A percentile compares a stretch with the other conserved stretches of the same genome.
Conservation (phyloP, 2,329 filamentous ascomycete species). For the Pseudogymnoascus sp. region DNA sequence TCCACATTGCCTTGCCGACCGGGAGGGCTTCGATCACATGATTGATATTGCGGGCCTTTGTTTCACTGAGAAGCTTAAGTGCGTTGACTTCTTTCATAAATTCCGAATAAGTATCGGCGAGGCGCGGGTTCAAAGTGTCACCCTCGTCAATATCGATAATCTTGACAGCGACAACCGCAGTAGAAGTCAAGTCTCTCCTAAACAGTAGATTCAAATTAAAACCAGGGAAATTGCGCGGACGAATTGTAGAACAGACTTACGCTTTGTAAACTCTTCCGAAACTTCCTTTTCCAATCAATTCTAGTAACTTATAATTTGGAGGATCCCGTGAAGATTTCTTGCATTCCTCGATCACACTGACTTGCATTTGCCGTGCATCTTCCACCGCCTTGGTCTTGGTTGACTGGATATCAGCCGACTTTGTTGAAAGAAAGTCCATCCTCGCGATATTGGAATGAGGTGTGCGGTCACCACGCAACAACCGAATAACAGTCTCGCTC, state of each 20-base stretch:
- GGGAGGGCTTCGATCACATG: conserved; percentile 71
- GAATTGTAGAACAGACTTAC: conserved; percentile 18
- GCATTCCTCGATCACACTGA: conserved; percentile 53
- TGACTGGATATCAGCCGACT: conserved; percentile 36
- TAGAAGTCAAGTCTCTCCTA: conserved; percentile 27
- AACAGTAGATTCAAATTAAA: conserved; percentile 3
- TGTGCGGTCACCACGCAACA: not conserved
- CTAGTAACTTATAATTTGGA: conserved; percentile 59
- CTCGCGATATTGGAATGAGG: not conserved
- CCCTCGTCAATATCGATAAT: conserved; percentile 78
- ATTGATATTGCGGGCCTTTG: conserved; percentile 71
- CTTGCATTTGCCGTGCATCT: conserved; percentile 64
- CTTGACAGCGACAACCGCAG: conserved; percentile 62
- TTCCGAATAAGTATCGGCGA: conserved; percentile 60
- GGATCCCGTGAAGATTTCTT: conserved; percentile 50
- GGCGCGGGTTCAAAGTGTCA: conserved; percentile 58
- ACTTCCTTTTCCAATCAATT: conserved; percentile 67
- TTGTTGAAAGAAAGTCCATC: conserved; percentile 30
- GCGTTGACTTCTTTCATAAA: conserved; percentile 62
- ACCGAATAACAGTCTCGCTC: not conserved
- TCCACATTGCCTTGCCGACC: conserved; percentile 75
- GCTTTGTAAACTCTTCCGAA: conserved; percentile 69
- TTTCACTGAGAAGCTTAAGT: conserved; percentile 64
- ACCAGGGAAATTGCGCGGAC: conserved; percentile 10
- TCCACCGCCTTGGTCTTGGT: conserved; percentile 55